phyloP scores from a whole-genome alignment of 2,329 filamentous ascomycete genomes.

The Arthrobotrys megalospora region DNA sequence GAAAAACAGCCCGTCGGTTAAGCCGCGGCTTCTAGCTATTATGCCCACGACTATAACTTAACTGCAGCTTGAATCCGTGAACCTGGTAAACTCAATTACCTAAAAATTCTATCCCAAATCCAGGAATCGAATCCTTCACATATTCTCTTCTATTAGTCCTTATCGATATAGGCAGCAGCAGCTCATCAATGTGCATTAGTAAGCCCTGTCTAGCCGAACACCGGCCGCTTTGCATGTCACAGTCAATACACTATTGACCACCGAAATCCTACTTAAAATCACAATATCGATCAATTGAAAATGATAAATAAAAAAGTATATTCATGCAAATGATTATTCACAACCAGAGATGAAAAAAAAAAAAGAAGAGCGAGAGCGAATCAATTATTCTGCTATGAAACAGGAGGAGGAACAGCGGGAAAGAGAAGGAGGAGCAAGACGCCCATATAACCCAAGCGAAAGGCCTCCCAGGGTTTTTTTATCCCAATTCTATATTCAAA shows the following conservation, averaged over 20 bases:
- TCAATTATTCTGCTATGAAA: constrained; percentile 54
- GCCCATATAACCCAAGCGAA: constrained; percentile 12
- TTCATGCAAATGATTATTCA: no score
- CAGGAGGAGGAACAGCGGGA: neutral
- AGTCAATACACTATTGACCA: neutral
- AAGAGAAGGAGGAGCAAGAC: neutral
- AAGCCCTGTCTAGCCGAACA: constrained; percentile 25
- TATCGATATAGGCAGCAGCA: constrained; percentile 30
- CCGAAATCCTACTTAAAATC: neutral
- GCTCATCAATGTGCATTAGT: neutral
- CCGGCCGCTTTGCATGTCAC: neutral
- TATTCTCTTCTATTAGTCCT: neutral
- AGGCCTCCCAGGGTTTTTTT: constrained; percentile 15
- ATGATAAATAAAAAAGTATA: constrained; percentile 16
- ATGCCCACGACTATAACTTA: no score
- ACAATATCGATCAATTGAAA: neutral
- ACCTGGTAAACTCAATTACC: constrained; percentile 10
- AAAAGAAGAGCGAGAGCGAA: constrained; percentile 23
- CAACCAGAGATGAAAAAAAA: constrained; percentile 8
- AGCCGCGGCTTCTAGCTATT: neutral
- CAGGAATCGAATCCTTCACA: constrained; percentile 46
- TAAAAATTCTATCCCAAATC: constrained; percentile 1
- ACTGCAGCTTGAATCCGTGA: neutral
- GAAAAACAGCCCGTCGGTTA: neutral
- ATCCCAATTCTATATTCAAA: constrained; percentile 45